Base-by-base conservation (phyloP, 108 stramenopile genomes). In the Poteriospumella lacustris region DNA sequence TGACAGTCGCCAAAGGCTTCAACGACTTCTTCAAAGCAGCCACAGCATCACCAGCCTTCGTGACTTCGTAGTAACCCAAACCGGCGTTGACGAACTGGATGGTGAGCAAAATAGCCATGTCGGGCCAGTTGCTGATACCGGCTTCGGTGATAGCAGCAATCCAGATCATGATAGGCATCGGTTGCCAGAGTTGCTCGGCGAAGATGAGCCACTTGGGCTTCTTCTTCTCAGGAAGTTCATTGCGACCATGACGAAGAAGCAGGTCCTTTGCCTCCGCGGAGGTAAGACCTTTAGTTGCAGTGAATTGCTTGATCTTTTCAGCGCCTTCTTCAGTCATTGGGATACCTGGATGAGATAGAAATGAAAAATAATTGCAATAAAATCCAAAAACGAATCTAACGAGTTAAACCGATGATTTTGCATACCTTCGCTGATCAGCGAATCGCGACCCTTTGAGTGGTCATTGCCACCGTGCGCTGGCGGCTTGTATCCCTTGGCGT, bases 111-210 rank as follows among this genome's bases (percentile, higher is more conserved):
- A 64, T 64, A 64, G 29, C 60, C 60, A 64, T 64, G 24, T 64
- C 60, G 29, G 60, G 60, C 60, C 60, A 64, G 31, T 64, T 64
- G 24, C 29, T 33, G 9, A 64, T 64, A 64, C 29, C 60, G 9
- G 60, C 60, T 64, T 64, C 52, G 77, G 88, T 89, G 59, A 91
- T 86, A 58, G 88, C 59, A 68, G 83, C 85, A 67, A 89, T 89
- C 15, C 86, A 56, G 88, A 91, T 91, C 90, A 91, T 91, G 82
- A 87, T 85, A 78, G 90, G 90, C 90, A 91, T 91, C 76, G 90
- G 90, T 0, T 84, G 86, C 78, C 83, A 87, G 69, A 91, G 87
- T 73, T 87, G 84, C 39, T 84, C 62, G 9, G 84, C 68, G 68
- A 89, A 91, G 39, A 87, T 64, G 29, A 84, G 79, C 76, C 85